These are phyloP conservation scores for Russula foetens DNA, from an alignment of 768 basidiomycete species.

Conservation along the genomic window DNA sequence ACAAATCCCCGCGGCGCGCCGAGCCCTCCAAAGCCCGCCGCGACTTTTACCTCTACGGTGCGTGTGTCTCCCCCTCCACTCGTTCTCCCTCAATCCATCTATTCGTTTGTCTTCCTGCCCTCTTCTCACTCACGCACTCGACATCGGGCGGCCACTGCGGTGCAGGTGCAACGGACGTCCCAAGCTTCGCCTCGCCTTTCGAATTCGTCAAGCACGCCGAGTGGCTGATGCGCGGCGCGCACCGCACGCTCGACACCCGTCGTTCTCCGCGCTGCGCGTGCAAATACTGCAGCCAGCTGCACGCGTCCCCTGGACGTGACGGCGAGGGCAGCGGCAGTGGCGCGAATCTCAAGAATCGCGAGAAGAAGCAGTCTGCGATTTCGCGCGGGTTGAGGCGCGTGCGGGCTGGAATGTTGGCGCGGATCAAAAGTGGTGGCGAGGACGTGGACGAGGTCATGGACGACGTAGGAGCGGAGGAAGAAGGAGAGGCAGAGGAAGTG, in stretches of 20 bases:
- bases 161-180: slow-evolving; percentile 5
- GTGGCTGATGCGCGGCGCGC: slow-evolving; percentile 13
- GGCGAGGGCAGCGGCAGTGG: too few relatives aligned
- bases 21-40: neutral
- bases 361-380: neutral
- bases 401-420: neutral
- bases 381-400: neutral
- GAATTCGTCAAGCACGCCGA: slow-evolving; percentile 14
- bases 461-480: neutral
- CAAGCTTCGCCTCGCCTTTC: slow-evolving; percentile 2
- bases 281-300: neutral
- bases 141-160: too few relatives aligned
- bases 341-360: too few relatives aligned
- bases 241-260: neutral
- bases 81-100: too few relatives aligned
- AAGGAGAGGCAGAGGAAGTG: neutral
- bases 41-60: slow-evolving; percentile 13
- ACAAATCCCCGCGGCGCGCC: neutral
- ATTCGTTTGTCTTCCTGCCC: too few relatives aligned
- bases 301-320: neutral
- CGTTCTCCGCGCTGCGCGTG: slow-evolving; percentile 2
- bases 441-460: neutral
- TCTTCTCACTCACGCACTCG: neutral
- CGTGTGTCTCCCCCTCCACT: neutral
- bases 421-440: neutral